phyloP scores from a whole-genome alignment of 106 monocot species.

The Agapanthus africanus region DNA sequence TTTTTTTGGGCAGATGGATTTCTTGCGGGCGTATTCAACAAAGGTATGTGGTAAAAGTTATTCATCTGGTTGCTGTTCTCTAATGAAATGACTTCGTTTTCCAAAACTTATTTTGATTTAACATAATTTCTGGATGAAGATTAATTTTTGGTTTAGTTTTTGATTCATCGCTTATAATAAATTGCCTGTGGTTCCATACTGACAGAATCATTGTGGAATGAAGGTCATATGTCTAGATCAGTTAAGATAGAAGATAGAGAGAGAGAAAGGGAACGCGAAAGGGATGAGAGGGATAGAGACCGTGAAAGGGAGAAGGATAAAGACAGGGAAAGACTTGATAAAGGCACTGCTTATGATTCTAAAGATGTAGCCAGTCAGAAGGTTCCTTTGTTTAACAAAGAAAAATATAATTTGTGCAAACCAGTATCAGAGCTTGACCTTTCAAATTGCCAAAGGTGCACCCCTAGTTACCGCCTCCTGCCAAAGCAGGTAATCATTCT shows the following conservation, averaged over 20 bases:
- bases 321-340: conserved; percentile 47
- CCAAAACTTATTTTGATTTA: not conserved
- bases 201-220: conserved; percentile 29
- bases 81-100: not conserved
- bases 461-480: conserved; percentile 74
- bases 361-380: conserved; percentile 45
- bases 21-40: conserved; percentile 60
- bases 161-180: not conserved
- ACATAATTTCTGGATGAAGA: no score
- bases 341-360: conserved; percentile 26
- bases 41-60: conserved; percentile 48
- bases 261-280: conserved; percentile 45
- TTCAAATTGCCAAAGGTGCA: conserved; percentile 56
- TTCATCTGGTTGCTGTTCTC: not conserved
- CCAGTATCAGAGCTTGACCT: conserved; percentile 83
- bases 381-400: conserved; percentile 37
- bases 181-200: conserved; percentile 8
- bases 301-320: conserved; percentile 52
- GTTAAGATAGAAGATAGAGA: conserved; percentile 51
- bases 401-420: conserved; percentile 54
- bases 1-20: conserved; percentile 52
- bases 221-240: conserved; percentile 41
- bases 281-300: conserved; percentile 57
- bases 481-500: conserved; percentile 55
- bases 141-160: not conserved